A percentile compares a stretch with the other conserved stretches of the same genome.
Evolutionary conservation across 1,284 basidiomycete genomes (phyloP).

Genomic region (Cryptococcus sp.): DNA sequence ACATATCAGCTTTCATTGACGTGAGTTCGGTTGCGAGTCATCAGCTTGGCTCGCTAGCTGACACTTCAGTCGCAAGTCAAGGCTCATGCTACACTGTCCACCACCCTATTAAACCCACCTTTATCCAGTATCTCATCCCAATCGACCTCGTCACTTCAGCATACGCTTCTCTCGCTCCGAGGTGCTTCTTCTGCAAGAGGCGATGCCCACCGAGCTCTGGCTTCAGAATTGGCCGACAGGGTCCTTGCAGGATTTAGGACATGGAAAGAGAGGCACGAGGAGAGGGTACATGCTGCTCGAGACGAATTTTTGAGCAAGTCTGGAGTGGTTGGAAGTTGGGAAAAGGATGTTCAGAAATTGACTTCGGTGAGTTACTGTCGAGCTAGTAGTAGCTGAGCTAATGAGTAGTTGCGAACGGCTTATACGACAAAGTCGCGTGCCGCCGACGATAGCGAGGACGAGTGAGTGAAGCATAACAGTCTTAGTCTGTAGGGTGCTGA

Average conservation of each 20-base stretch:
- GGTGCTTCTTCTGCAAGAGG: constrained; percentile 33
- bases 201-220: constrained; percentile 37
- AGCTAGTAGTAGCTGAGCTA: constrained; percentile 44
- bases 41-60: background rate
- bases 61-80: constrained; percentile 50
- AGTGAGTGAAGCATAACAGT: constrained; percentile 58
- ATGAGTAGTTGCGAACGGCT: constrained; percentile 61
- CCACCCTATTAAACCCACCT: constrained; percentile 41
- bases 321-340: constrained; percentile 63
- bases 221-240: constrained; percentile 37
- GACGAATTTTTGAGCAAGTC: constrained; percentile 52
- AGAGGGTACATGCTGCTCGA: constrained; percentile 30
- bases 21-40: constrained; percentile 50
- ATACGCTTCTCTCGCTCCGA: constrained; percentile 34
- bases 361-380: constrained; percentile 18
- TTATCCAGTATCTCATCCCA: constrained; percentile 14
- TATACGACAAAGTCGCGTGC: constrained; percentile 72
- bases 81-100: constrained; percentile 54
- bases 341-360: constrained; percentile 51
- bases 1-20: constrained; percentile 73
- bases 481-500: constrained; percentile 1
- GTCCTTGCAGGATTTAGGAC: constrained; percentile 36
- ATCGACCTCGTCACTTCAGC: constrained; percentile 35
- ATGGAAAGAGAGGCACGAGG: constrained; percentile 41
- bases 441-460: constrained; percentile 85